phyloP scores from a whole-genome alignment of 176 grass and related monocot genomes.

The Triticum urartu region DNA sequence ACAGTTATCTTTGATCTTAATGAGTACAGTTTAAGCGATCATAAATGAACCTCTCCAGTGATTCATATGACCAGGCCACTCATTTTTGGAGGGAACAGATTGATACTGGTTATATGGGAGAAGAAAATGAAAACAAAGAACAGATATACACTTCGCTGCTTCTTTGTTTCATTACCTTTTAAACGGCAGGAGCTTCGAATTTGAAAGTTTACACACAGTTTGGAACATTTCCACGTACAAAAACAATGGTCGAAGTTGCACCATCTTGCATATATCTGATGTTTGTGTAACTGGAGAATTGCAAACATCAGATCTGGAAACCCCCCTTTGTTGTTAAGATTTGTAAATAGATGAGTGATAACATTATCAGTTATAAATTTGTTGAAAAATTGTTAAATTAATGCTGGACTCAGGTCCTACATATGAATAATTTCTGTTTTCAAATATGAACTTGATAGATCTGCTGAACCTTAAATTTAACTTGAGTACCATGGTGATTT shows the following conservation, averaged over 20 bases:
- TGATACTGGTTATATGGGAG: not conserved
- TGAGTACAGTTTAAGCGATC: not conserved
- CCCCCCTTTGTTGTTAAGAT: not conserved
- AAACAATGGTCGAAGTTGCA: not conserved
- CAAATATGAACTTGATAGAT: not conserved
- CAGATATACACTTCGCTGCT: not conserved
- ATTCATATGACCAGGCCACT: not conserved
- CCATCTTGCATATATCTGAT: no score
- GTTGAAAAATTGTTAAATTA: not conserved
- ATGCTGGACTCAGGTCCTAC: not conserved
- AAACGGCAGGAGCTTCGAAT: not conserved
- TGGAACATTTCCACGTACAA: not conserved
- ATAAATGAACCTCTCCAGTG: not conserved
- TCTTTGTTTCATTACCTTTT: not conserved
- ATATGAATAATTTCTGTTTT: not conserved
- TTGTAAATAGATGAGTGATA: slow-evolving; percentile 29
- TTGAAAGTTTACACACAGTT: not conserved
- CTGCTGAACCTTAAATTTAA: not conserved
- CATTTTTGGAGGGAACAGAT: not conserved
- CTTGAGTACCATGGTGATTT: not conserved
- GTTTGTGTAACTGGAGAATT: no score
- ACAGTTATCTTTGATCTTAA: not conserved
- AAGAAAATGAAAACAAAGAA: not conserved
- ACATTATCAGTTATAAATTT: not conserved
- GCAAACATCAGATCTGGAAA: no score